Conservation (phyloP, 176 grass and related monocot species). For the Metroxylon sagu region DNA sequence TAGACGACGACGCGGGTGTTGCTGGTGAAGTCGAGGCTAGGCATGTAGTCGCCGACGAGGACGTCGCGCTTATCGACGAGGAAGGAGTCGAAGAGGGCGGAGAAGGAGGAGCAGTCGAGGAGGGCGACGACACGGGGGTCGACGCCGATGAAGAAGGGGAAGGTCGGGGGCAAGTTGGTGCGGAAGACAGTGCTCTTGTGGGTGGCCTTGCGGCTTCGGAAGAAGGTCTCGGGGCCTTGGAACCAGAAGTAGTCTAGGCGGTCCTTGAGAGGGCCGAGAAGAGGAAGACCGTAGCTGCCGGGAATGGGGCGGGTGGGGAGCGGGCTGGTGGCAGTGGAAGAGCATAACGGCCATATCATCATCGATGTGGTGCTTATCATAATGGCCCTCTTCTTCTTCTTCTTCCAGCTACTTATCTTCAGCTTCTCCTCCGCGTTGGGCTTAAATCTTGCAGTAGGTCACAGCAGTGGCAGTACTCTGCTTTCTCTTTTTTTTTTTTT, state of each 20-base stretch:
- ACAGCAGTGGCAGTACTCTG: no score
- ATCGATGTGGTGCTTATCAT: no score
- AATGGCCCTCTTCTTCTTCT: no score
- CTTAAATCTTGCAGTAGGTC: no score
- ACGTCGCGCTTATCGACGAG: conserved; percentile 83
- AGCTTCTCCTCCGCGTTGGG: no score
- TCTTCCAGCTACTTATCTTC: no score
- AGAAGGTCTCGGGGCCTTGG: conserved; percentile 69
- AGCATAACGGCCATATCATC: background rate
- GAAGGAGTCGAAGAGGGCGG: conserved; percentile 56
- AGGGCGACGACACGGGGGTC: conserved; percentile 66
- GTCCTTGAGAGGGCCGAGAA: conserved; percentile 62
- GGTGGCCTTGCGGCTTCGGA: conserved; percentile 44
- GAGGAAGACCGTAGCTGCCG: conserved; percentile 53
- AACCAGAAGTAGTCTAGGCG: conserved; percentile 95
- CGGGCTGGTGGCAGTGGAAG: conserved; percentile 13
- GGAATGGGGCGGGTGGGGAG: conserved; percentile 43
- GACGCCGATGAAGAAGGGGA: conserved; percentile 66
- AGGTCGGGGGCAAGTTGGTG: conserved; percentile 84
- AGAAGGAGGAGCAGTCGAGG: conserved; percentile 61
- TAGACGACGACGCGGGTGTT: conserved; percentile 76
- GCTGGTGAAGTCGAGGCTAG: conserved; percentile 58
- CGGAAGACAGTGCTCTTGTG: conserved; percentile 83
- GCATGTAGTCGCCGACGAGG: conserved; percentile 73
- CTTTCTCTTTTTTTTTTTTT: no score